A percentile compares a stretch with the other conserved stretches of the same genome.
Evolutionary conservation across 2,329 filamentous ascomycete genomes (phyloP).

Genomic region (Colletotrichum spaethianum): DNA sequence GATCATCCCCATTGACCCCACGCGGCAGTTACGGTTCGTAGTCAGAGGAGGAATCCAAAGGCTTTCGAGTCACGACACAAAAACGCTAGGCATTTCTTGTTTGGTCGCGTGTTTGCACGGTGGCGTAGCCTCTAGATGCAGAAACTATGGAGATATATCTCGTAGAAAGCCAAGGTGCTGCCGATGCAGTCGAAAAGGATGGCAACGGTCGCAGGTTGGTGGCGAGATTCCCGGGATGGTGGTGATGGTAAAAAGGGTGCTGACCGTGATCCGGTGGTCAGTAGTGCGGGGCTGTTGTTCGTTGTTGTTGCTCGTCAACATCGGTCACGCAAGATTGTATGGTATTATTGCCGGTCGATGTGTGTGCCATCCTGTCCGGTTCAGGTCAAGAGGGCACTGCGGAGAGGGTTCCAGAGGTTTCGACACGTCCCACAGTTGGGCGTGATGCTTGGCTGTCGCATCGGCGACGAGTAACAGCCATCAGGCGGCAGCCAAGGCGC

Average conservation of each 20-base stretch:
- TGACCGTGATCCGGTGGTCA: neutral
- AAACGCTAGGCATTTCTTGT: slow-evolving; percentile 35
- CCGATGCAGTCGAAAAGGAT: slow-evolving; percentile 11
- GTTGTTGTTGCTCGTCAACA: neutral
- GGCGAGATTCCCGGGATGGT: neutral
- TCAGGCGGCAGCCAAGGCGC: slow-evolving; percentile 16
- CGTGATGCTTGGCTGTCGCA: slow-evolving; percentile 21
- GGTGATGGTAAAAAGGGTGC: neutral
- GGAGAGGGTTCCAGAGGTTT: slow-evolving; percentile 22
- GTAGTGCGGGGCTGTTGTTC: slow-evolving; percentile 8
- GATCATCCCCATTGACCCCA: slow-evolving; percentile 24
- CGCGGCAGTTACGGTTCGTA: slow-evolving; percentile 32
- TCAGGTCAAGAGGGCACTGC: neutral
- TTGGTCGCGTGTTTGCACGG: slow-evolving; percentile 17
- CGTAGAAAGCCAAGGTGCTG: slow-evolving; percentile 27
- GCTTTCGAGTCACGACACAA: slow-evolving; percentile 7
- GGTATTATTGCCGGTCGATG: slow-evolving; percentile 4
- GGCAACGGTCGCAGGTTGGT: neutral
- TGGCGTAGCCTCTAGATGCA: slow-evolving; percentile 18
- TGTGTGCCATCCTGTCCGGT: neutral
- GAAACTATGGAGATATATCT: slow-evolving; percentile 11
- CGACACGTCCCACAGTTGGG: slow-evolving; percentile 21
- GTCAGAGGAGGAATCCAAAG: neutral
- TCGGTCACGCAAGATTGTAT: slow-evolving; percentile 3
- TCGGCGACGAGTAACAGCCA: slow-evolving; percentile 16